Percentiles rank a stretch among this genome's conserved stretches.
Evolutionary conservation across 1,139 yeast species (phyloP).

Genomic region (Lipomyces yarrowii): DNA sequence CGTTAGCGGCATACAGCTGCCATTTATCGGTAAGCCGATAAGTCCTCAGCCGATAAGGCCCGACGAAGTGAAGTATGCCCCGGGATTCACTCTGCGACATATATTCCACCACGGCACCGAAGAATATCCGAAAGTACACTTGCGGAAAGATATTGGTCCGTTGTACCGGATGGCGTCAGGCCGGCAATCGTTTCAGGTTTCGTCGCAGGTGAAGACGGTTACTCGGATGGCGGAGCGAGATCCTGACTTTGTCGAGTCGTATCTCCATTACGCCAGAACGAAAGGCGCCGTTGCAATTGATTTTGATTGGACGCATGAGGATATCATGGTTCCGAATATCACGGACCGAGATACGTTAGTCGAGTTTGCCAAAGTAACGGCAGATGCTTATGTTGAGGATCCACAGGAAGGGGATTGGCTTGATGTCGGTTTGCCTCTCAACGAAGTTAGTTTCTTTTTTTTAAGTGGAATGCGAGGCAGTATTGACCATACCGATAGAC

Average conservation of each 20-base stretch:
- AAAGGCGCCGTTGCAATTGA: slow-evolving; percentile 40
- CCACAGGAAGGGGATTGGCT: slow-evolving; percentile 90
- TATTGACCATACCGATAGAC: slow-evolving; percentile 7
- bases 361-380: slow-evolving; percentile 80
- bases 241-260: slow-evolving; percentile 68
- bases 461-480: neutral
- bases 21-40: slow-evolving; percentile 13
- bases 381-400: slow-evolving; percentile 83
- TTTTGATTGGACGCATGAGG: slow-evolving; percentile 53
- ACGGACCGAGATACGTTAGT: slow-evolving; percentile 73
- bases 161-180: slow-evolving; percentile 9
- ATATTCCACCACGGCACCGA: slow-evolving; percentile 29
- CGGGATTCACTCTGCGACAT: slow-evolving; percentile 26
- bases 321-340: slow-evolving; percentile 65
- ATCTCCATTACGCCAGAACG: slow-evolving; percentile 57
- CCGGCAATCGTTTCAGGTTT: slow-evolving; percentile 16
- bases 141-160: slow-evolving; percentile 24
- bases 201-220: slow-evolving; percentile 37
- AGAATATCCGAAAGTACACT: slow-evolving; percentile 13
- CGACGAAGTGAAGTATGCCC: slow-evolving; percentile 5
- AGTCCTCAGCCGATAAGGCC: neutral
- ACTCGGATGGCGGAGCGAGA: slow-evolving; percentile 59
- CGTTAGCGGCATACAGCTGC: slow-evolving; percentile 41
- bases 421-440: slow-evolving; percentile 58
- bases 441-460: slow-evolving; percentile 28